These are phyloP conservation scores for Salix dunnii DNA, from an alignment of 345 rosid genomes.

Conservation along the genomic window DNA sequence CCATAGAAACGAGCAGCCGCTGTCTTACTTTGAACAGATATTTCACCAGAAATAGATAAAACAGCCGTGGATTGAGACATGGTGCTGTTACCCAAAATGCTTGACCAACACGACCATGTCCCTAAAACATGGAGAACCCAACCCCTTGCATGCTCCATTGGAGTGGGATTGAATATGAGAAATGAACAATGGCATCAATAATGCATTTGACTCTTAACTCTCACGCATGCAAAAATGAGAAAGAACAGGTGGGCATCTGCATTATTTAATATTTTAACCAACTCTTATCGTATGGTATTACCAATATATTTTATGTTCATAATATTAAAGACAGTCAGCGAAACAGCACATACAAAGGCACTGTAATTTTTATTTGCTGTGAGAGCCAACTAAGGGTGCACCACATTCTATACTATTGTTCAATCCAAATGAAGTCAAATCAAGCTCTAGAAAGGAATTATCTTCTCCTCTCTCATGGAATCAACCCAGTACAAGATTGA, in stretches of 20 bases:
- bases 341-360: background rate
- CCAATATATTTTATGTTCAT: background rate
- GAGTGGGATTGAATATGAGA: background rate
- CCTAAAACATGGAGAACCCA: conserved; percentile 5
- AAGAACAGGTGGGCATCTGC: background rate
- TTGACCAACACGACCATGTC: background rate
- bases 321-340: background rate
- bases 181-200: background rate
- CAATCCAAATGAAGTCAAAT: background rate
- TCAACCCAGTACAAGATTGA: conserved; percentile 75
- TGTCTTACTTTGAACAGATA: too few species aligned
- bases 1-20: too few species aligned
- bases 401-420: background rate
- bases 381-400: background rate
- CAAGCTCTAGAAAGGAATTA: conserved; percentile 37
- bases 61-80: conserved; percentile 9
- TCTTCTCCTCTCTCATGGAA: conserved; percentile 59
- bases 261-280: too few species aligned
- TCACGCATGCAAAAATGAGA: background rate
- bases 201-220: background rate
- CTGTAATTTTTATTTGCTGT: background rate
- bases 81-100: background rate
- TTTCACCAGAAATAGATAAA: background rate
- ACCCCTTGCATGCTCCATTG: conserved; percentile 2
- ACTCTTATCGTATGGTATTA: background rate